Conservation (phyloP, 345 rosid genomes). For the Pseudoturritis turrita region DNA sequence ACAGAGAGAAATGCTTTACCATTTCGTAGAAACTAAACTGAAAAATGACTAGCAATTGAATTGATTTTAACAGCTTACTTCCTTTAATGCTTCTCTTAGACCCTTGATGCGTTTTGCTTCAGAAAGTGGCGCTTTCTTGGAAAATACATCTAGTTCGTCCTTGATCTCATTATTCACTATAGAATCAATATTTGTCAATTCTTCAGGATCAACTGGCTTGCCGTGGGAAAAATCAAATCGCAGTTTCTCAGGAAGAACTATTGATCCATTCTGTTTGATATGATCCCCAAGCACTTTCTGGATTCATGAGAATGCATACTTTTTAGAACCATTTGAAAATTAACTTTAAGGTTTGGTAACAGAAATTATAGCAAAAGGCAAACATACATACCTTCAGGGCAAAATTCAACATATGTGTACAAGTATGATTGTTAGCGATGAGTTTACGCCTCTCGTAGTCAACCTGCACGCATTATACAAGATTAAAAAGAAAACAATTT, state of each 20-base stretch:
- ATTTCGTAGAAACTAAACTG: background rate
- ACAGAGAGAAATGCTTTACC: background rate
- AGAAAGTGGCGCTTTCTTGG: conserved; percentile 43
- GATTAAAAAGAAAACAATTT: background rate
- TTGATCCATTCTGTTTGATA: conserved; percentile 85
- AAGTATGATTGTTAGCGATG: conserved; percentile 82
- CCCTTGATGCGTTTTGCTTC: conserved; percentile 67
- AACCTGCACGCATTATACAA: conserved; percentile 40
- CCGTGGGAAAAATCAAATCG: conserved; percentile 88
- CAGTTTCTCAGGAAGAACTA: conserved; percentile 79
- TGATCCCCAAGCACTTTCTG: conserved; percentile 87
- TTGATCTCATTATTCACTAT: background rate
- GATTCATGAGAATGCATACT: background rate
- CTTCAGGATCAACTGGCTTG: conserved; percentile 7
- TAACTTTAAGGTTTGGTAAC: background rate
- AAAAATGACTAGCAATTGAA: background rate
- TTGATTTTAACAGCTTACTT: conserved; percentile 40
- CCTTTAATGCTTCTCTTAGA: conserved; percentile 78
- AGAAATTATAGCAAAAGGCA: background rate
- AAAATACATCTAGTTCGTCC: background rate
- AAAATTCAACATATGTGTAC: conserved; percentile 83
- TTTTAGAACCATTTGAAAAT: background rate
- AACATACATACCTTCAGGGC: conserved; percentile 59
- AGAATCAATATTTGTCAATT: background rate
- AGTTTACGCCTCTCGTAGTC: conserved; percentile 73